phyloP scores from a whole-genome alignment of 768 basidiomycete species.

The Peribolospora baueri region DNA sequence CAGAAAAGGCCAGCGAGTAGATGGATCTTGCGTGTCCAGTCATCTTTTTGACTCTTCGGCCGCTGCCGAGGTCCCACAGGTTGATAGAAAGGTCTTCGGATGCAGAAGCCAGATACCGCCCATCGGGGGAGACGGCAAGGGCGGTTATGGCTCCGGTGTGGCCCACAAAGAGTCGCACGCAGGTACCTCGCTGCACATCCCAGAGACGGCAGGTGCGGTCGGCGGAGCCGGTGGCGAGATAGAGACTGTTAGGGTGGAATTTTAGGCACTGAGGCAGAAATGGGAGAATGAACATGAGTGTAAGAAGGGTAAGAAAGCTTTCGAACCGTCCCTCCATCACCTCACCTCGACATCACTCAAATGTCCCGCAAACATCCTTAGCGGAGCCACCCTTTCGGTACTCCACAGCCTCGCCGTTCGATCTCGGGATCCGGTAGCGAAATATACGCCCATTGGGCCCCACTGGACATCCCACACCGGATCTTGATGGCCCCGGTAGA shows the following conservation, averaged over 20 bases:
- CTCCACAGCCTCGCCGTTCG: conserved; percentile 89
- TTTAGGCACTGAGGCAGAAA: conserved; percentile 42
- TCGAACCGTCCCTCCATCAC: no score
- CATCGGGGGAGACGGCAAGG: conserved; percentile 77
- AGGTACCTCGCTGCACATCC: conserved; percentile 90
- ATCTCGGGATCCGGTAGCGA: conserved; percentile 84
- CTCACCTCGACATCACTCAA: conserved; percentile 80
- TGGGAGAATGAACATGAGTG: not conserved
- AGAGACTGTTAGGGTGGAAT: conserved; percentile 94
- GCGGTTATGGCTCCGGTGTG: conserved; percentile 73
- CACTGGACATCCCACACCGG: conserved; percentile 98
- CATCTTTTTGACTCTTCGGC: conserved; percentile 87
- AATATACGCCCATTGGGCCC: conserved; percentile 97
- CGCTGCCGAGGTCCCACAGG: conserved; percentile 91
- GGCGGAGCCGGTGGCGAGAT: conserved; percentile 86
- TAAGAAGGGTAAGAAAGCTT: not conserved
- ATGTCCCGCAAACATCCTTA: conserved; percentile 87
- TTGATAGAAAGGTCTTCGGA: conserved; percentile 82
- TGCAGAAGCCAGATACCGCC: conserved; percentile 54
- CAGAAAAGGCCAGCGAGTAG: conserved; percentile 72
- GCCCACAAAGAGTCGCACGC: conserved; percentile 83
- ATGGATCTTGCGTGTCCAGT: conserved; percentile 71
- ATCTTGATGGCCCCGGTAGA: conserved; percentile 84
- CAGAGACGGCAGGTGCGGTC: conserved; percentile 90
- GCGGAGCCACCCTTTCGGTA: conserved; percentile 60